Evolutionary conservation across 345 rosid genomes (phyloP), one percentile per base, ranked within the genome.

Genomic region (Iberis pinnata): DNA sequence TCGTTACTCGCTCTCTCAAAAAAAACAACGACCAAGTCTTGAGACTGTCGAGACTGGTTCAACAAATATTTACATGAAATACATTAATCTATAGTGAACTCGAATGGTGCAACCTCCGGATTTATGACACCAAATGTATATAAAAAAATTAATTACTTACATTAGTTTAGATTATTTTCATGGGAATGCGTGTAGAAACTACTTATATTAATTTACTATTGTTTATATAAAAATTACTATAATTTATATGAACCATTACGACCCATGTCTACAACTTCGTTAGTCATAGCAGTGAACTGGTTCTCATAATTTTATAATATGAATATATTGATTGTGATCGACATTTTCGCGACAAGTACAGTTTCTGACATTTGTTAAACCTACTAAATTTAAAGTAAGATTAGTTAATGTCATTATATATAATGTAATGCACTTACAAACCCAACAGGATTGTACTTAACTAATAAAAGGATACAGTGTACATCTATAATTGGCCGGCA

Each of bases 401-500:
- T 16, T 48, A 42, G 14, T 1, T 9, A 26, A 50, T 43, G 53
- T 17, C 13, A 49, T 17, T 32, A n/a, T 18, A 2, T 37, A 45
- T 45, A 38, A 37, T 50, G 42, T 17, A 10, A 5, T 51, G 60
- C 41, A 53, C 32, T 46, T 36, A 14, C 27, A 19, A 66, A 53
- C 6, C 26, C 61, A 58, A 22, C 48, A 58, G 0, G 10, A 13
- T 14, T 35, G 33, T 45, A 53, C 11, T 18, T 12, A 53, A 53
- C 11, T 45, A 40, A 41, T 18, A 17, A 13, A 46, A 58, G 7
- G n/a, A 37, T 39, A 58, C 48, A 22, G 15, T 37, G 59, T 18
- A 58, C 48, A 50, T 36, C 50, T 43, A 26, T 6, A 43, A 43
- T 8, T 65, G 70, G 48, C 53, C 70, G 64, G 64, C 64, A 53